Evolutionary conservation across 2,329 filamentous ascomycete genomes (phyloP).

Genomic region (Phialophora expanda): DNA sequence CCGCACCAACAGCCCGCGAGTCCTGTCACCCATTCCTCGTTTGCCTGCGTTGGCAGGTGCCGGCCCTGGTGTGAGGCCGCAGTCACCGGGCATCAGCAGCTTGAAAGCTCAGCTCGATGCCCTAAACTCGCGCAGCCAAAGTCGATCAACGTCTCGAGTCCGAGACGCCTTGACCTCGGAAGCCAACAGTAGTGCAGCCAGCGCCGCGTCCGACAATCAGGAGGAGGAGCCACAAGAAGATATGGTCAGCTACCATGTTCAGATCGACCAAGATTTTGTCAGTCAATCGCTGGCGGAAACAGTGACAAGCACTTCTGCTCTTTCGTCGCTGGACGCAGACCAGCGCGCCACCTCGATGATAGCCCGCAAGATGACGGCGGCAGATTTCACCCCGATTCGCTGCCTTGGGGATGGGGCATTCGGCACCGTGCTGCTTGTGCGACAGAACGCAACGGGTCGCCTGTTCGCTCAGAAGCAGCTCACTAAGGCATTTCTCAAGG

Average conservation of each 20-base stretch:
- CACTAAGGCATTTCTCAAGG: constrained; percentile 91
- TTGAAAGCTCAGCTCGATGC: constrained; percentile 81
- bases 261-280: constrained; percentile 81
- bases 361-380: constrained; percentile 83
- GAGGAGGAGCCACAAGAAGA: constrained; percentile 72
- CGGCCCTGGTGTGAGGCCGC: constrained; percentile 58
- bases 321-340: constrained; percentile 59
- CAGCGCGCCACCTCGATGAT: constrained; percentile 47
- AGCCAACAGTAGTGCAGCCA: constrained; percentile 62
- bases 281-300: constrained; percentile 61
- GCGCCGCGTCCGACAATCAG: constrained; percentile 63
- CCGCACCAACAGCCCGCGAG: constrained; percentile 43
- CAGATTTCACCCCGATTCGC: constrained; percentile 86
- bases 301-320: constrained; percentile 56
- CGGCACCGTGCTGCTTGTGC: constrained; percentile 91
- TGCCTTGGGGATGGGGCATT: constrained; percentile 97
- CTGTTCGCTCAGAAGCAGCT: constrained; percentile 98
- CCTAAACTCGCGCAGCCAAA: constrained; percentile 67
- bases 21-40: constrained; percentile 42
- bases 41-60: constrained; percentile 41
- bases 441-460: constrained; percentile 82
- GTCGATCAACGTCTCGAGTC: constrained; percentile 62
- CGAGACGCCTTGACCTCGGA: constrained; percentile 55
- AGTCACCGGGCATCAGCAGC: constrained; percentile 76
- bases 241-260: constrained; percentile 83